Evolutionary conservation across 202 grass and related monocot species (phyloP), one percentile per base, ranked within the genome.

Genomic region (Carex arenaria): DNA sequence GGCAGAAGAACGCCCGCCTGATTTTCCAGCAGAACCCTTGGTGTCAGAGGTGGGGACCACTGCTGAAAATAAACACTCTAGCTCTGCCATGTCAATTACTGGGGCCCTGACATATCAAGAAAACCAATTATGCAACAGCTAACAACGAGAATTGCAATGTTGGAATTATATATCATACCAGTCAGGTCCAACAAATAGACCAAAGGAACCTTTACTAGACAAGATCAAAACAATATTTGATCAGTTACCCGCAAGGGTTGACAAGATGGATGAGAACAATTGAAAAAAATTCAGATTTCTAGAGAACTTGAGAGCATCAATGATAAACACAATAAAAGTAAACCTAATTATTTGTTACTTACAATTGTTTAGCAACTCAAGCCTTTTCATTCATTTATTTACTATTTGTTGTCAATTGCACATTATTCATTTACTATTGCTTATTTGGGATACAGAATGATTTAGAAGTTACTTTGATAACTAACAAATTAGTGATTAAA

Each of bases 31-130:
- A 85, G 88, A 87, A 84, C 83, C 70, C 81, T 32, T 90, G 85
- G 73, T 19, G 71, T 90, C 81, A 68, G 92, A 91, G 87, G 62
- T 93, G 85, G 95, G 93, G 13, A 90, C 72, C 63, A 80, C 91
- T 61, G 93, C 85, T 69, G 96, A 98, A 89, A 98, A 98, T 82
- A 98, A 88, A 89, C 88, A 92, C 84, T 98, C 96, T 40, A 98
- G 74, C 86, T 98, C 96, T 74, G 89, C 94, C 91, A 98, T 95
- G 74, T 98, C 96, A 52, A 98, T 95, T 53, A 94, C 91, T 18
- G 96, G 93, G 73, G 86, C 86, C 81, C 93, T 99, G 80, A 28
- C 52, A 88, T 49, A 54, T 15, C 85, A 84, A 79, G 43, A 62
- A 88, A 60, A 51, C 15, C 52, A 57, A 3, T 77, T 77, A 77